phyloP scores from a whole-genome alignment of 768 basidiomycete species.

The Lactarius sp. region DNA sequence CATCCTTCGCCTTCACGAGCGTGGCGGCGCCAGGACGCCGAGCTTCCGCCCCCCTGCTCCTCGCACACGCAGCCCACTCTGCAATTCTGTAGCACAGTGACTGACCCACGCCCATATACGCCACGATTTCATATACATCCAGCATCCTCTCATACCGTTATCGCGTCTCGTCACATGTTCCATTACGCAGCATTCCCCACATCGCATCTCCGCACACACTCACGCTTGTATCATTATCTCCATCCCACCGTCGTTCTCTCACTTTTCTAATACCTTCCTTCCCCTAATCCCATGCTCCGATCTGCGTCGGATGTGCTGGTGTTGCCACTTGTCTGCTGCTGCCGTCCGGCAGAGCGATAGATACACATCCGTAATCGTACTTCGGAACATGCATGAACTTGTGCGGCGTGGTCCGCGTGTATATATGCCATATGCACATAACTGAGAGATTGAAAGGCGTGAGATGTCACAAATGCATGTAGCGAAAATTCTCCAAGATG shows the following conservation, averaged over 20 bases:
- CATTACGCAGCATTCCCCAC: conserved; percentile 12
- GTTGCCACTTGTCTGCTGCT: background rate
- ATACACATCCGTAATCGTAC: conserved; percentile 3
- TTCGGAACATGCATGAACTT: conserved; percentile 8
- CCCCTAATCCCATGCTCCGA: conserved; percentile 8
- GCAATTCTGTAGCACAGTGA: conserved; percentile 7
- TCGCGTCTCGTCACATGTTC: conserved; percentile 8
- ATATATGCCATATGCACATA: background rate
- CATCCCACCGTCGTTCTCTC: conserved; percentile 14
- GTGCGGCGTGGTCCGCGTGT: conserved; percentile 2
- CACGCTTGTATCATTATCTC: conserved; percentile 20
- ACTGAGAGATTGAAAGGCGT: background rate
- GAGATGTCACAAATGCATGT: no score
- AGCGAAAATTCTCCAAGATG: no score
- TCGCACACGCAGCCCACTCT: conserved; percentile 13
- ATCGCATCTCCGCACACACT: conserved; percentile 10
- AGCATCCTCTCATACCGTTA: background rate
- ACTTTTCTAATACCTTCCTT: conserved; percentile 3
- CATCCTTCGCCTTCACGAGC: conserved; percentile 23
- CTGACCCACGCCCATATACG: background rate
- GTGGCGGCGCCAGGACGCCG: conserved; percentile 16
- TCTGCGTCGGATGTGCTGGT: conserved; percentile 10
- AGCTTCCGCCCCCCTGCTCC: background rate
- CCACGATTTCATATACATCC: background rate
- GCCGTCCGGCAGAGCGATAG: background rate